phyloP scores from a whole-genome alignment of 331 rosid species.

The Quercus tomentella region DNA sequence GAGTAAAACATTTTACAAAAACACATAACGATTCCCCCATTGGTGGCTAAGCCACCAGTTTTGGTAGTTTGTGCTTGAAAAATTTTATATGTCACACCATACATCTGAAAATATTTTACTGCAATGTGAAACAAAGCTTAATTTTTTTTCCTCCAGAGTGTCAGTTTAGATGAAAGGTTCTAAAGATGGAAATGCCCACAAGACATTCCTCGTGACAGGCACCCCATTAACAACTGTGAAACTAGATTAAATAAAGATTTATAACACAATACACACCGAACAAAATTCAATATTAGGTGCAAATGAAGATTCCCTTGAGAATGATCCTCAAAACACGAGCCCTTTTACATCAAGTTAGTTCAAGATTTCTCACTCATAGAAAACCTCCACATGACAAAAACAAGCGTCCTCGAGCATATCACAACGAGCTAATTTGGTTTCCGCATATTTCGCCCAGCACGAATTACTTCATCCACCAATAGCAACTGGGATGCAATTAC shows the following conservation, averaged over 20 bases:
- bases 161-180: neutral
- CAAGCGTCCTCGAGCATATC: neutral
- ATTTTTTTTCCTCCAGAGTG: neutral
- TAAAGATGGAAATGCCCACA: neutral
- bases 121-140: no score
- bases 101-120: no score
- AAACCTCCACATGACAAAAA: conserved; percentile 3
- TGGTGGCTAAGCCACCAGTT: no score
- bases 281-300: neutral
- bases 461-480: conserved; percentile 94
- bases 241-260: neutral
- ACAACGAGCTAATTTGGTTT: conserved; percentile 55
- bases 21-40: no score
- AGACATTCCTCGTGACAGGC: neutral
- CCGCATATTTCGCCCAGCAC: conserved; percentile 95
- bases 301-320: neutral
- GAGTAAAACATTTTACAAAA: no score
- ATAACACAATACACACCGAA: neutral
- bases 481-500: conserved; percentile 89
- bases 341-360: neutral
- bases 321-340: neutral
- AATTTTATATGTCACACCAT: no score
- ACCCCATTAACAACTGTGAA: neutral
- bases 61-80: no score
- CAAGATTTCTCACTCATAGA: conserved; percentile 8